Conservation (phyloP, 2,329 filamentous ascomycete species). For the Blastomyces percursus region DNA sequence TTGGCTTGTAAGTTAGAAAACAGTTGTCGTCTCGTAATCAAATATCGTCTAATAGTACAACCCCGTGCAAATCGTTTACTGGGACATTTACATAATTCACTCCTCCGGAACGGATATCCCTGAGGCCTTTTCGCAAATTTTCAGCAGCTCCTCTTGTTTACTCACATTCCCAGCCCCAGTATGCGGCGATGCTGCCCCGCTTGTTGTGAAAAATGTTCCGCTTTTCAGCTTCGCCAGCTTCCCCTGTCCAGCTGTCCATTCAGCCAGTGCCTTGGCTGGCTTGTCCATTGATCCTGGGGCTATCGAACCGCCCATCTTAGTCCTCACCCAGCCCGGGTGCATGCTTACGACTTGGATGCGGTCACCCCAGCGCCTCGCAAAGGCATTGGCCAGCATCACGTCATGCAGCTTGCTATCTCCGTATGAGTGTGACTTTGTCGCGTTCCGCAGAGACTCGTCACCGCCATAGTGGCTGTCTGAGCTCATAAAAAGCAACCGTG, state of each 20-base stretch:
- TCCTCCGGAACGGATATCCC: constrained; percentile 13
- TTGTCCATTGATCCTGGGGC: constrained; percentile 41
- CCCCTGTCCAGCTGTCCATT: constrained; percentile 30
- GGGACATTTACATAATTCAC: not conserved
- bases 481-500: constrained; percentile 43
- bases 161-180: constrained; percentile 19
- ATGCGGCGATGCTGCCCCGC: constrained; percentile 17
- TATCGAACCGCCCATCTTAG: constrained; percentile 42
- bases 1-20: not conserved
- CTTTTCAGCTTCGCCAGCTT: constrained; percentile 15
- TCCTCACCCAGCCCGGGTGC: constrained; percentile 46
- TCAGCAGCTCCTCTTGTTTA: constrained; percentile 23
- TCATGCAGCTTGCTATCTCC: constrained; percentile 48
- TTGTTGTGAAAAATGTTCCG: constrained; percentile 16
- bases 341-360: constrained; percentile 39
- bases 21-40: not conserved
- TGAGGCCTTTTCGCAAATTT: constrained; percentile 19
- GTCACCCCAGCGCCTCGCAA: constrained; percentile 38
- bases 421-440: constrained; percentile 36
- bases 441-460: constrained; percentile 31
- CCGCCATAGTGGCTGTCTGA: constrained; percentile 43
- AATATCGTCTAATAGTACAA: not conserved
- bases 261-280: constrained; percentile 39
- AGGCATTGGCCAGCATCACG: constrained; percentile 45
- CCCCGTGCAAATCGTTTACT: too few relatives aligned